Evolutionary conservation across 179 eudicot genomes (phyloP).

Genomic region (Spinacia oleracea): DNA sequence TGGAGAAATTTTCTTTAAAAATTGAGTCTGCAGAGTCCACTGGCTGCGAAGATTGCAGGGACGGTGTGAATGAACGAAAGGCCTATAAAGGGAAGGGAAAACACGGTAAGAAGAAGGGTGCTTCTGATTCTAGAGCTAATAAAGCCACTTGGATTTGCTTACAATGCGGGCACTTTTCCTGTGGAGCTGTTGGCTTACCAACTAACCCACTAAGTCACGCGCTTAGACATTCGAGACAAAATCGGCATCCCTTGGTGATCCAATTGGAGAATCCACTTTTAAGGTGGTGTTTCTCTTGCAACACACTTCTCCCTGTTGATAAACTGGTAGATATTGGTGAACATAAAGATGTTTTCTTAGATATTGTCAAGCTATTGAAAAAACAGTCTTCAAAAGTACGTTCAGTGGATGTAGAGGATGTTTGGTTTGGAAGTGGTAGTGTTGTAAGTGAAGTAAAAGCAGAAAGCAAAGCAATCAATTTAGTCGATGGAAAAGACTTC

Average conservation of each 20-base stretch:
- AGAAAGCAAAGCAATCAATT: conserved; percentile 28
- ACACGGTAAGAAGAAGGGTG: conserved; percentile 65
- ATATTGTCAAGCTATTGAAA: conserved; percentile 61
- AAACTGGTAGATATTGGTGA: conserved; percentile 46
- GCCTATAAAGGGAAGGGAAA: conserved; percentile 63
- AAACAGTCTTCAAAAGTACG: conserved; percentile 42
- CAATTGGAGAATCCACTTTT: conserved; percentile 66
- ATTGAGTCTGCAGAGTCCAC: conserved; percentile 46
- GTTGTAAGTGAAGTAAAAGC: conserved; percentile 44
- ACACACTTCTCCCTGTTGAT: conserved; percentile 51
- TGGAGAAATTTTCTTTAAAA: conserved; percentile 49
- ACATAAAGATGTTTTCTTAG: conserved; percentile 43
- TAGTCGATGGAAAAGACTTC: conserved; percentile 36
- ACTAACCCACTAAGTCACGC: conserved; percentile 71
- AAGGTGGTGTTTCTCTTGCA: conserved; percentile 84
- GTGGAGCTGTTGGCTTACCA: conserved; percentile 91
- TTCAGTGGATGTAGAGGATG: conserved; percentile 68
- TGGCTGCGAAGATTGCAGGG: conserved; percentile 81
- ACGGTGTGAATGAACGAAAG: conserved; percentile 51
- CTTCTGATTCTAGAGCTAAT: conserved; percentile 38
- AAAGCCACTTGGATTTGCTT: conserved; percentile 90
- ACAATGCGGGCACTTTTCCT: conserved; percentile 78
- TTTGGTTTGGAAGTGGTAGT: conserved; percentile 81
- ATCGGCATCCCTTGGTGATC: conserved; percentile 65
- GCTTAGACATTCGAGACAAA: conserved; percentile 65